Evolutionary conservation across 805 yeast species (phyloP).

Genomic region (Wickerhamomyces ciferrii): DNA sequence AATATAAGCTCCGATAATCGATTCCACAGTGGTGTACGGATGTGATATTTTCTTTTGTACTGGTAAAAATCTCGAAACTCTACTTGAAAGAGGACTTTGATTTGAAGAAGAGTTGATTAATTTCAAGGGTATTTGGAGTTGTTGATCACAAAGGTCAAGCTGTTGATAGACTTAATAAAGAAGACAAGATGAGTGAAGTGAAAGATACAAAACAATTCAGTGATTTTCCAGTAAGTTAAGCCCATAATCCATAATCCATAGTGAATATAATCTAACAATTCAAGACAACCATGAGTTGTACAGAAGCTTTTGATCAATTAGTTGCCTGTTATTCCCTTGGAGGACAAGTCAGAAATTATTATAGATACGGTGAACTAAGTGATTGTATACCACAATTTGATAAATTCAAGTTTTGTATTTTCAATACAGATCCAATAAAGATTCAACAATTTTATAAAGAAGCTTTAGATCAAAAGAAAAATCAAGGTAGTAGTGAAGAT

Average conservation of each 20-base stretch:
- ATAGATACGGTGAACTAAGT: constrained; percentile 75
- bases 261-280: constrained; percentile 8
- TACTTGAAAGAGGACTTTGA: too few species aligned
- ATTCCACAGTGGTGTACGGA: too few species aligned
- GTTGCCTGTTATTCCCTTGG: constrained; percentile 85
- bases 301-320: constrained; percentile 83
- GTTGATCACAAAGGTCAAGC: too few species aligned
- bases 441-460: constrained; percentile 71
- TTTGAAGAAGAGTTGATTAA: too few species aligned
- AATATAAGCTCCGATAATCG: too few species aligned
- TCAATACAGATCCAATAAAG: constrained; percentile 50
- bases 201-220: constrained; percentile 6
- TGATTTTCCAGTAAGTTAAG: constrained; percentile 17
- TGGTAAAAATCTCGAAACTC: too few species aligned
- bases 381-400: constrained; percentile 65
- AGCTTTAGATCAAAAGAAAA: constrained; percentile 53
- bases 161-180: too few species aligned
- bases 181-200: constrained; percentile 1
- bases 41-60: too few species aligned
- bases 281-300: constrained; percentile 55
- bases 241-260: neutral
- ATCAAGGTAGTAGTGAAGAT: constrained; percentile 76
- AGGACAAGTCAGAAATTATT: constrained; percentile 81
- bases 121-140: too few species aligned
- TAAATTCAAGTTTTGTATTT: constrained; percentile 77